These are phyloP conservation scores for Cnidoscolus chayamansa DNA, from an alignment of 441 rosid species.

Conservation along the genomic window DNA sequence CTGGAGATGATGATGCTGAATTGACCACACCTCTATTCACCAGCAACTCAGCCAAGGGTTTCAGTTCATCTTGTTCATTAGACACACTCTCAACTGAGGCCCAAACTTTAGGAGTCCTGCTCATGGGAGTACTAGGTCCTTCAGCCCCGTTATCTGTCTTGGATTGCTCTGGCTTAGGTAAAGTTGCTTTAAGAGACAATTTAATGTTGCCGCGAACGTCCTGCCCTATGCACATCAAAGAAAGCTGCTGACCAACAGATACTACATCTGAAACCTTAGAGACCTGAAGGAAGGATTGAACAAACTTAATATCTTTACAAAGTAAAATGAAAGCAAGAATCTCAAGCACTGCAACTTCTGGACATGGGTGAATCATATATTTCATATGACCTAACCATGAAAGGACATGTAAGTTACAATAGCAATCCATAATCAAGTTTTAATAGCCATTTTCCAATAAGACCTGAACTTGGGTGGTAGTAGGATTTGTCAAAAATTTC, in stretches of 20 bases:
- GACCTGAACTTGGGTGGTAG: too few species aligned
- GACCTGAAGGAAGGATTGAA: constrained; percentile 45
- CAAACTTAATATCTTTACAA: background rate
- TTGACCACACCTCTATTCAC: constrained; percentile 21
- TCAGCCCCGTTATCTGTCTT: constrained; percentile 30
- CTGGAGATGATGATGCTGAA: constrained; percentile 45
- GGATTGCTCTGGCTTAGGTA: constrained; percentile 31
- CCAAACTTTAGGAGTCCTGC: constrained; percentile 44
- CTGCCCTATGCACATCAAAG: constrained; percentile 82
- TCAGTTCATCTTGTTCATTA: constrained; percentile 36
- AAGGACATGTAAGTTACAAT: background rate
- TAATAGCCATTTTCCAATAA: background rate
- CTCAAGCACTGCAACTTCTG: background rate
- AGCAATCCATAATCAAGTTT: background rate
- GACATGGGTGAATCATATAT: background rate
- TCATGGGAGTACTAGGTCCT: constrained; percentile 31
- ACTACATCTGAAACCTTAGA: constrained; percentile 75
- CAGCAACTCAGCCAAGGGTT: constrained; percentile 28
- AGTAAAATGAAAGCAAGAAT: background rate
- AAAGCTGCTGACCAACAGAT: constrained; percentile 70
- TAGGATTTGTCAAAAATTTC: too few species aligned
- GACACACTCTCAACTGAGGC: constrained; percentile 38
- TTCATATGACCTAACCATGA: background rate
- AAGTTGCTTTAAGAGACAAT: constrained; percentile 72
- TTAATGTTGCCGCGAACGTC: constrained; percentile 96